Percentiles rank a stretch among this genome's conserved stretches.
phyloP scores from a whole-genome alignment of 2,329 filamentous ascomycete species.

The Purpureocillium lavendulum region DNA sequence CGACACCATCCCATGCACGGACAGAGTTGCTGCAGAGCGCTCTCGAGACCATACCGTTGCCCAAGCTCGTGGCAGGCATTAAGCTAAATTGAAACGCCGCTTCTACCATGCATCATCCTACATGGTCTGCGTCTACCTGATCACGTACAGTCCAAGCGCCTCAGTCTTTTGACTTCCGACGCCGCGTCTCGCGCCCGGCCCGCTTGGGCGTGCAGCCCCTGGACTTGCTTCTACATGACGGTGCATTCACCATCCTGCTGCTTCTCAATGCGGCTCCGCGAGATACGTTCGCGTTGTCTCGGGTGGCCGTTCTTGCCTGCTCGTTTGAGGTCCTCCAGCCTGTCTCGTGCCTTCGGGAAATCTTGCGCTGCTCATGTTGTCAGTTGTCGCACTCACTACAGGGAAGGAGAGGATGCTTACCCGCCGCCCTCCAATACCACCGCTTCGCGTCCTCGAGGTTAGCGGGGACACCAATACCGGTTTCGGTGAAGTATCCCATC shows the following conservation, averaged over 20 bases:
- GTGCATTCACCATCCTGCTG: conserved; percentile 84
- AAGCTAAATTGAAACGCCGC: neutral
- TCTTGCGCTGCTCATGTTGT: conserved; percentile 62
- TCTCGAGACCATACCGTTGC: too few species aligned
- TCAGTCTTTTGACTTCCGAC: too few species aligned
- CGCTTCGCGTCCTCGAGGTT: conserved; percentile 93
- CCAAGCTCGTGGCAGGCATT: neutral
- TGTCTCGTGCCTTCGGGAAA: conserved; percentile 85
- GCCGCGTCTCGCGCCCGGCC: too few species aligned
- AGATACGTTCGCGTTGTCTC: conserved; percentile 70
- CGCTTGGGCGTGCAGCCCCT: too few species aligned
- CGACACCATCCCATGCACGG: too few species aligned
- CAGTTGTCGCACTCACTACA: neutral
- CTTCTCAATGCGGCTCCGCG: conserved; percentile 70
- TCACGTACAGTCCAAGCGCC: too few species aligned
- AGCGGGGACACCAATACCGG: conserved; percentile 79
- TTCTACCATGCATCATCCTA: neutral
- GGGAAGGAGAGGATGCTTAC: conserved; percentile 48
- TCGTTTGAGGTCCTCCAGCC: conserved; percentile 84
- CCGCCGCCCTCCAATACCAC: conserved; percentile 96
- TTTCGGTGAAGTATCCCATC: conserved; percentile 94
- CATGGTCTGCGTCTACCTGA: too few species aligned
- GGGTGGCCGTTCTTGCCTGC: conserved; percentile 59
- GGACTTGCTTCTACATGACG: conserved; percentile 55
- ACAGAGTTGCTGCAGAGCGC: too few species aligned